Conservation (phyloP, 345 rosid genomes). For the Populus davidiana region DNA sequence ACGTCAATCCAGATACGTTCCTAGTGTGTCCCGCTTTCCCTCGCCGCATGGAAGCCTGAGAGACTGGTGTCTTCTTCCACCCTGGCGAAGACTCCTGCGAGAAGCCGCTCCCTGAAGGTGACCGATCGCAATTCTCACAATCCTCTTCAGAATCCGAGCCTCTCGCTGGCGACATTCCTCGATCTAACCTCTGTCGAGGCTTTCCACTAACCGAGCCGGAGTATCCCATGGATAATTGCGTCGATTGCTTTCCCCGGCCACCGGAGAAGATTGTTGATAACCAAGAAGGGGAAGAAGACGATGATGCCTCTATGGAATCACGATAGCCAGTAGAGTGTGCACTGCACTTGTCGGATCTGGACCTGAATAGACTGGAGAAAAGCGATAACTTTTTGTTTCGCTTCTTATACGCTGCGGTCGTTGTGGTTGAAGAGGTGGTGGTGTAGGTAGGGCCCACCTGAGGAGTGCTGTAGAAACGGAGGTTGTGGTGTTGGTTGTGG, state of each 20-base stretch:
- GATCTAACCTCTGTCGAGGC: constrained; percentile 38
- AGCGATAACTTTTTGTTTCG: constrained; percentile 42
- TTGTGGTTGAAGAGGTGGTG: constrained; percentile 25
- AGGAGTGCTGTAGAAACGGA: constrained; percentile 66
- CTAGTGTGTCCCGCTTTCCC: constrained; percentile 32
- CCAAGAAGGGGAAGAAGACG: constrained; percentile 54
- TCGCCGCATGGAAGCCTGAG: constrained; percentile 34
- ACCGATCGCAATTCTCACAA: constrained; percentile 29
- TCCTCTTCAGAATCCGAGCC: constrained; percentile 35
- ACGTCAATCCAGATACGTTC: constrained; percentile 54
- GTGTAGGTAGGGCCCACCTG: constrained; percentile 50
- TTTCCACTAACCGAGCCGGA: constrained; percentile 23
- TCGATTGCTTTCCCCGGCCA: constrained; percentile 42
- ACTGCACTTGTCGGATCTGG: constrained; percentile 60
- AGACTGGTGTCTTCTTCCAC: constrained; percentile 38
- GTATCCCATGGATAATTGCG: constrained; percentile 28
- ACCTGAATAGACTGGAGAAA: constrained; percentile 50
- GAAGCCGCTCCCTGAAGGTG: constrained; percentile 36
- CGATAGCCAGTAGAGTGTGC: constrained; percentile 32
- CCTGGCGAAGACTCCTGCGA: constrained; percentile 41
- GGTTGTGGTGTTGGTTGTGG: constrained; percentile 20
- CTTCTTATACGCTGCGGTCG: constrained; percentile 27
- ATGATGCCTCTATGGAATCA: constrained; percentile 33
- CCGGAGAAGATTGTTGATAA: constrained; percentile 42
- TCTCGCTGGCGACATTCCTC: constrained; percentile 81